Evolutionary conservation across 306 rosid genomes (phyloP).

Genomic region (Cicer judaicum): DNA sequence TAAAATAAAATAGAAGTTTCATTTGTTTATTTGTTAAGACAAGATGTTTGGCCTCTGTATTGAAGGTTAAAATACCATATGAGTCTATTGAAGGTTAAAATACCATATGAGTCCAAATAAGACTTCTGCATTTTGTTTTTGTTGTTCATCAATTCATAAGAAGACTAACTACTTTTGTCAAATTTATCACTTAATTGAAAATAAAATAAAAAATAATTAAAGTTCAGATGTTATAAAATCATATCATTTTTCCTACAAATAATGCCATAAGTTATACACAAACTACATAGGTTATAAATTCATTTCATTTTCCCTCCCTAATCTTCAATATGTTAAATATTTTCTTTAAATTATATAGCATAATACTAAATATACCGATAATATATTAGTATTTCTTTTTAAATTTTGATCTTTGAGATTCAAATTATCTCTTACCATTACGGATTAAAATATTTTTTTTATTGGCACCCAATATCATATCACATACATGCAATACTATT

Average conservation of each 20-base stretch:
- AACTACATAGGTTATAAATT: neutral
- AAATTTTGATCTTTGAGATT: too few relatives aligned
- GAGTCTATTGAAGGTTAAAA: slow-evolving; percentile 47
- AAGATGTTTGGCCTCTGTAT: slow-evolving; percentile 39
- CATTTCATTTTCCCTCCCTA: too few relatives aligned
- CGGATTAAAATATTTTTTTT: too few relatives aligned
- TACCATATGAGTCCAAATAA: slow-evolving; percentile 58
- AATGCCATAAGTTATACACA: slow-evolving; percentile 20
- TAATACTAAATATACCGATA: too few relatives aligned
- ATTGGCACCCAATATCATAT: too few relatives aligned
- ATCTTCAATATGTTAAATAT: too few relatives aligned
- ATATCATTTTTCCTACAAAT: slow-evolving; percentile 7
- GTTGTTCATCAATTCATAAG: slow-evolving; percentile 35
- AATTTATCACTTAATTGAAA: neutral
- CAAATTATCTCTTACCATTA: too few relatives aligned
- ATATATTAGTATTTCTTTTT: too few relatives aligned
- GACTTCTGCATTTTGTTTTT: slow-evolving; percentile 55
- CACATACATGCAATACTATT: too few relatives aligned
- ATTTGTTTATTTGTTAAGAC: slow-evolving; percentile 66
- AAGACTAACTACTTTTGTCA: slow-evolving; percentile 34
- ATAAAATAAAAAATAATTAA: neutral
- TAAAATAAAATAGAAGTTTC: slow-evolving; percentile 88
- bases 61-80: slow-evolving; percentile 46
- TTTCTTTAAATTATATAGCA: too few relatives aligned
- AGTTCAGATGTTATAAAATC: slow-evolving; percentile 23